These are phyloP conservation scores for Dinochytrium kinnereticum DNA, from an alignment of 371 early-diverging fungal species.

Conservation along the genomic window DNA sequence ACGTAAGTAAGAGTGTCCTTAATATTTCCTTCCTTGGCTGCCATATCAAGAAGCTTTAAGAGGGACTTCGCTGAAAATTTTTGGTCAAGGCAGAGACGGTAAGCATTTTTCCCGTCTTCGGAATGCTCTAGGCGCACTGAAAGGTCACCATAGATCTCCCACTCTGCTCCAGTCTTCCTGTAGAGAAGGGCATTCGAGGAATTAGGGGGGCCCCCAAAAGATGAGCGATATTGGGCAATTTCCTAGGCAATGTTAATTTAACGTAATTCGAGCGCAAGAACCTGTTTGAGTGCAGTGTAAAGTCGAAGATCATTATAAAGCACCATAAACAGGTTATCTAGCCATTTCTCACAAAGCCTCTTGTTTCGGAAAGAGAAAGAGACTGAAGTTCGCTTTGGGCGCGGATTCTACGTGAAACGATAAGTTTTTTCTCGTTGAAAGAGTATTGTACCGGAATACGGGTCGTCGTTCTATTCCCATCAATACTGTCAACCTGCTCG, in stretches of 20 bases:
- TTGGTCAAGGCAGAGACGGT: slow-evolving; percentile 82
- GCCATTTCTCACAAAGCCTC: slow-evolving; percentile 97
- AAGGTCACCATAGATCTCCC: slow-evolving; percentile 95
- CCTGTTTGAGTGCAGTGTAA: slow-evolving; percentile 73
- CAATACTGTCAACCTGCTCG: slow-evolving; percentile 27
- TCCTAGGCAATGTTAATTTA: slow-evolving; percentile 41
- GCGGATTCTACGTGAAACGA: slow-evolving; percentile 42
- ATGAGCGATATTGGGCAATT: slow-evolving; percentile 47
- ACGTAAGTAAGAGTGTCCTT: slow-evolving; percentile 79
- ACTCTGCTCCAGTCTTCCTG: slow-evolving; percentile 91
- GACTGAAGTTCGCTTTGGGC: slow-evolving; percentile 38
- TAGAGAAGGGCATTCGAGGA: slow-evolving; percentile 66
- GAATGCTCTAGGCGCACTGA: slow-evolving; percentile 82
- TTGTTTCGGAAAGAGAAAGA: slow-evolving; percentile 79
- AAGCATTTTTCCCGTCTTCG: slow-evolving; percentile 91
- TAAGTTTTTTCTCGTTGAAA: no score
- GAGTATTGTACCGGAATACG: slow-evolving; percentile 16
- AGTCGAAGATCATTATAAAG: slow-evolving; percentile 93
- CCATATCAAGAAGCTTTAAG: slow-evolving; percentile 81
- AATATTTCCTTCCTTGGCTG: slow-evolving; percentile 76
- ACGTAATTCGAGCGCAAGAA: not conserved
- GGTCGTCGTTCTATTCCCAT: slow-evolving; percentile 21
- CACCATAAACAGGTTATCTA: slow-evolving; percentile 97
- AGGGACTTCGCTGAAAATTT: slow-evolving; percentile 89
- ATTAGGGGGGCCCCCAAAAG: slow-evolving; percentile 52